These are phyloP conservation scores for Leptodontidium sp. DNA, from an alignment of 2,329 filamentous ascomycete genomes.

Conservation along the genomic window DNA sequence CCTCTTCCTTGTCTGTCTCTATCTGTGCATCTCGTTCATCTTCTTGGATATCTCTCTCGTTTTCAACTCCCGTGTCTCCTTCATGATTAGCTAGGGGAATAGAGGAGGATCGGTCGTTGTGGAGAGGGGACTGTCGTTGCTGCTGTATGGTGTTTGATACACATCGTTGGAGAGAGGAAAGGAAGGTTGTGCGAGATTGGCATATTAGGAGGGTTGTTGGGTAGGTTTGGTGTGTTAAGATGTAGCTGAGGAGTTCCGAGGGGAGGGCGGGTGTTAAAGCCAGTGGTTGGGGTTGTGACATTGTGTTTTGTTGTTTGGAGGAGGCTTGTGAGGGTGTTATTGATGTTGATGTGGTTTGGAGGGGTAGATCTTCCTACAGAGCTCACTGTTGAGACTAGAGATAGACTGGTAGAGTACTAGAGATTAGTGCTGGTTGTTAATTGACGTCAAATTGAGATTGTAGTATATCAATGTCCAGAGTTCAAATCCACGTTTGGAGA, in stretches of 20 bases:
- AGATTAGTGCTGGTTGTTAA: conserved; percentile 43
- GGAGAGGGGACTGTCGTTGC: conserved; percentile 21
- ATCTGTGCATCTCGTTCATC: background rate
- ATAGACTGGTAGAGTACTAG: conserved; percentile 23
- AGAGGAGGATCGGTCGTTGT: background rate
- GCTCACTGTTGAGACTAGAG: background rate
- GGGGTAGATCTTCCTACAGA: no score
- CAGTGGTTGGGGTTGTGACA: conserved; percentile 45
- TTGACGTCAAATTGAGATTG: conserved; percentile 24
- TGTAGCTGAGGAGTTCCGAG: conserved; percentile 68
- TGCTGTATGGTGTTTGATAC: conserved; percentile 44
- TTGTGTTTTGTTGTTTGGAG: conserved; percentile 4
- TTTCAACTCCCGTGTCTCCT: background rate
- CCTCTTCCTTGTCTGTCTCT: conserved; percentile 19
- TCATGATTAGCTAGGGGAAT: conserved; percentile 3
- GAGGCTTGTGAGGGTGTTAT: background rate
- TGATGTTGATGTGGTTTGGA: conserved; percentile 12
- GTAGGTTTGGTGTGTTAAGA: conserved; percentile 63
- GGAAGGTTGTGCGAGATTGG: conserved; percentile 69
- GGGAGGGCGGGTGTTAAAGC: conserved; percentile 62
- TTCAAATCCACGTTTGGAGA: background rate
- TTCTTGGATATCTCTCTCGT: background rate
- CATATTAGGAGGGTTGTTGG: conserved; percentile 78
- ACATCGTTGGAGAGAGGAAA: conserved; percentile 63
- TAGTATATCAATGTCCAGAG: background rate